Evolutionary conservation across 441 rosid species (phyloP), one percentile per base, ranked within the genome.

Genomic region (Eruca vesicaria): DNA sequence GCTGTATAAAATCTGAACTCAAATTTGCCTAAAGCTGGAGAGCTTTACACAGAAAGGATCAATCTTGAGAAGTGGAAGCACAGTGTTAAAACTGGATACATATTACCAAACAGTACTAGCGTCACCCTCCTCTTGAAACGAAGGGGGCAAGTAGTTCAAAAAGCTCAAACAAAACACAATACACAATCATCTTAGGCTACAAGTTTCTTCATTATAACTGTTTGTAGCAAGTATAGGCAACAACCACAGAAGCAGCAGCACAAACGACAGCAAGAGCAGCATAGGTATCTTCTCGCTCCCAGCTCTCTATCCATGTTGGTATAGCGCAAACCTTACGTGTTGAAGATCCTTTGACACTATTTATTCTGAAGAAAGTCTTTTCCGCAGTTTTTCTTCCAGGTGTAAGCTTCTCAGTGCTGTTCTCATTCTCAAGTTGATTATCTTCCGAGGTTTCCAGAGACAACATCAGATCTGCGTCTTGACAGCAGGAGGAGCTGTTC

Each of bases 201-300:
- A 67, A 38, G 31, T 16, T 9, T 20, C 28, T 72, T 75, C 80
- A 85, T 78, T 81, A 59, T 79, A 86, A 81, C 79, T 87, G 97
- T 81, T 83, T 91, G 82, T 90, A 91, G 87, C 90, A 89, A 58
- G 80, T 86, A 66, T 87, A 91, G 57, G 98, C 98, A 72, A 90
- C 77, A 21, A 70, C 94, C 73, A 96, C 94, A 0, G 99, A 96
- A 18, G 81, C 91, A 23, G 84, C 98, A 41, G 99, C 97, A 76
- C 88, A 90, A 10, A 67, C 84, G 81, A 93, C 97, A 8, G 98
- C 94, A 0, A 93, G 84, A 52, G 88, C 92, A 0, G 99, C 98
- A 69, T 86, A 90, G 10, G 98, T 86, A 82, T 96, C 99, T 68
- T 92, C 98, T 4, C 82, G 85, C 76, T 96, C 99, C 99, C 98